phyloP scores from a whole-genome alignment of 1,284 basidiomycete genomes.

The Boletus sp. region DNA sequence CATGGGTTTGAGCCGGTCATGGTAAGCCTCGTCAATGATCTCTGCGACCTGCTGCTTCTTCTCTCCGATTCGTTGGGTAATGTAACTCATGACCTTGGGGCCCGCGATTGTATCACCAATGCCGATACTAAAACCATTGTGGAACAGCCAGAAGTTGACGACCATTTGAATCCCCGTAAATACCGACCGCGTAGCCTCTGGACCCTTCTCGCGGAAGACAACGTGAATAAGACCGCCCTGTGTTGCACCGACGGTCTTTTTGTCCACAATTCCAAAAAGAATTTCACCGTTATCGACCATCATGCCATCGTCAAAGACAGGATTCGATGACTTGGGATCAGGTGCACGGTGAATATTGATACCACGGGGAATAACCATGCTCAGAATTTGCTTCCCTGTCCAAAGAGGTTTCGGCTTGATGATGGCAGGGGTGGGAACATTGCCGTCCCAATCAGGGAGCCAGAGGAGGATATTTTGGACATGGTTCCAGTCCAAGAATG shows the following conservation, averaged over 20 bases:
- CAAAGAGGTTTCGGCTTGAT: conserved; percentile 97
- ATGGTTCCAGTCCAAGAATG: conserved; percentile 90
- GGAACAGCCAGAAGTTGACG: conserved; percentile 98
- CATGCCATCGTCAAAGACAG: conserved; percentile 92
- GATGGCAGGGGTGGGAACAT: conserved; percentile 91
- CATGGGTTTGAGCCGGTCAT: conserved; percentile 82
- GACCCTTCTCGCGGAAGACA: conserved; percentile 97
- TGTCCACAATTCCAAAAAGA: conserved; percentile 95
- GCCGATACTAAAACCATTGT: conserved; percentile 98
- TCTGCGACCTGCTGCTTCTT: conserved; percentile 78
- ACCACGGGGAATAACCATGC: conserved; percentile 92
- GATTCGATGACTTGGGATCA: conserved; percentile 81
- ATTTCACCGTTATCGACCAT: conserved; percentile 98
- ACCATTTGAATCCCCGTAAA: conserved; percentile 96
- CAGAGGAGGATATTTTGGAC: conserved; percentile 98
- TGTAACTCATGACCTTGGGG: conserved; percentile 83
- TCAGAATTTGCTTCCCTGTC: conserved; percentile 98
- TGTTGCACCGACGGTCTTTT: conserved; percentile 96
- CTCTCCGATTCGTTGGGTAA: conserved; percentile 82
- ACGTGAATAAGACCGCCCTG: conserved; percentile 97
- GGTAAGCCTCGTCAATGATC: conserved; percentile 79
- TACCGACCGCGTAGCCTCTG: conserved; percentile 88
- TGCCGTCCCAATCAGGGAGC: conserved; percentile 97
- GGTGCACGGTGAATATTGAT: conserved; percentile 91
- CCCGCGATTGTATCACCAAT: conserved; percentile 99